Percentiles rank a stretch among this genome's conserved stretches.
Evolutionary conservation across 2,329 filamentous ascomycete genomes (phyloP).

Genomic region (Ceratocystis lukuohia): DNA sequence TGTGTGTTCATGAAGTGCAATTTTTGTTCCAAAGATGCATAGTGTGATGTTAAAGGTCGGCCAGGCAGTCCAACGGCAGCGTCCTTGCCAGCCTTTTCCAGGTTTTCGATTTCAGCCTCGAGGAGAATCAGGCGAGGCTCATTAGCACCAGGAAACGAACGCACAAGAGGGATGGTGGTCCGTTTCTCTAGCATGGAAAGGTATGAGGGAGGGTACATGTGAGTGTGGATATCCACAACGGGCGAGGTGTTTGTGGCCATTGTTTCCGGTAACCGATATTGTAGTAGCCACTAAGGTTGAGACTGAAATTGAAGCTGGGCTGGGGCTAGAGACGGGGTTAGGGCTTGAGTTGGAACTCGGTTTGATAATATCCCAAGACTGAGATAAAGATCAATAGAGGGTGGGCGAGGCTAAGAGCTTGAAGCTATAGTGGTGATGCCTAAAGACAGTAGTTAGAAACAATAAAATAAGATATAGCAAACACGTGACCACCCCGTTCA

Average conservation of each 20-base stretch:
- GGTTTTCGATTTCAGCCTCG: slow-evolving; percentile 34
- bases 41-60: slow-evolving; percentile 70
- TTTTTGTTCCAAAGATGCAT: slow-evolving; percentile 67
- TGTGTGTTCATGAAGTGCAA: slow-evolving; percentile 80
- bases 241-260: slow-evolving; percentile 29
- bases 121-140: slow-evolving; percentile 56
- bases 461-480: too few relatives aligned
- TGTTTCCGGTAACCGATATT: neutral
- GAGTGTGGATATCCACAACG: slow-evolving; percentile 55
- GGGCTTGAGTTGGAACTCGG: too few relatives aligned
- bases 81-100: slow-evolving; percentile 40
- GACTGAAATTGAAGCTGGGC: neutral
- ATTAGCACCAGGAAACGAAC: slow-evolving; percentile 43
- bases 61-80: slow-evolving; percentile 44
- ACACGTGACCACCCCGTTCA: too few relatives aligned
- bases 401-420: too few relatives aligned
- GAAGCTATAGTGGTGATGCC: too few relatives aligned
- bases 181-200: slow-evolving; percentile 47
- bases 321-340: neutral
- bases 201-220: slow-evolving; percentile 55
- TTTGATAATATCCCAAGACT: too few relatives aligned
- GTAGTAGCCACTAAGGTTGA: neutral
- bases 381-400: too few relatives aligned
- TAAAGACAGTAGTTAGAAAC: too few relatives aligned
- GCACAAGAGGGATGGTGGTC: slow-evolving; percentile 54